Base-by-base conservation (phyloP, 768 basidiomycete species). In the Lactarius tabidus region DNA sequence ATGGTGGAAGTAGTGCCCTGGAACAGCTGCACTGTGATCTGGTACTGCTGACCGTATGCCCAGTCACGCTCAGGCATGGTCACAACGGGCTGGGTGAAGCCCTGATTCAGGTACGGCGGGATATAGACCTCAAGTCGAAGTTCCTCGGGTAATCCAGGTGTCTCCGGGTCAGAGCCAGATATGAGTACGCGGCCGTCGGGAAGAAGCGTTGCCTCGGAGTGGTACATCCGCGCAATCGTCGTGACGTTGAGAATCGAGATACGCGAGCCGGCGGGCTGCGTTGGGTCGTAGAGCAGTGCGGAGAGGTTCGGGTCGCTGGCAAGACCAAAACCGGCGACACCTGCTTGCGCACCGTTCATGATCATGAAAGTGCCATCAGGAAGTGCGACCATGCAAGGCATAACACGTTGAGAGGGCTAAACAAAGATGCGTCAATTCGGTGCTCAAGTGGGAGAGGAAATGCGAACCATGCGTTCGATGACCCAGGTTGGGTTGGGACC, bases 311-410 rank as follows among this genome's bases (percentile, higher is more conserved):
- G 88, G 60, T 87, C 78, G 9, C 66, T 79, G 1, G 81, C 89
- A 39, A 90, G 80, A 62, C 89, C 89, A 59, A 91, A 91, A 17
- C 90, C 90, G 3, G 88, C 88, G 31, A 84, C 77, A 51, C 90
- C 89, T 66, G 86, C 81, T 7, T 79, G 80, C 0, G 86, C 91
- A 8, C 90, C 91, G 53, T 92, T 91, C 73, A 88, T 61, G 69
- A 93, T 90, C 77, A 92, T 75, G 76, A 84, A 83, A 0, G 89
- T 90, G n/a, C 89, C 89, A 68, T 85, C 84, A 0, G 90, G 90
- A 38, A 91, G 81, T 0, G 84, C 79, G 57, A 82, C 86, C 75
- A 90, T 85, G 77, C 87, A 89, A 1, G 88, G 77, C 87, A 93
- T 87, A 18, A 92, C 91, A 64, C 91, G 85, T 65, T 79, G 79